A percentile compares a stretch with the other conserved stretches of the same genome.
Evolutionary conservation across 2,329 filamentous ascomycete species (phyloP).

Genomic region (Venturia asperata): DNA sequence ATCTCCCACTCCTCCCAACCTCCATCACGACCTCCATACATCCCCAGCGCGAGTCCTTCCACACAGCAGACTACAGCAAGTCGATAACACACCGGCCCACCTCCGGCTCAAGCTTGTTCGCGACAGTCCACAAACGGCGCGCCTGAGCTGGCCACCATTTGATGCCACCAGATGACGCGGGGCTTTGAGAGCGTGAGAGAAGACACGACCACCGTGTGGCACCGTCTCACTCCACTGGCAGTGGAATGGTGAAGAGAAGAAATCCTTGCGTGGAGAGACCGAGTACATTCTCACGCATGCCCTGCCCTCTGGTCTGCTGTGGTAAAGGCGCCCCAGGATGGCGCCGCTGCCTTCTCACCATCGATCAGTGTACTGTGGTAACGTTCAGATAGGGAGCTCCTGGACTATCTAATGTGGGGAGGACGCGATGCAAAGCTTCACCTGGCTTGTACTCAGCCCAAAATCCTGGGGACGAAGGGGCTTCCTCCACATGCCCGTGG

Average conservation of each 20-base stretch:
- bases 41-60: neutral
- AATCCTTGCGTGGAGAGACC: neutral
- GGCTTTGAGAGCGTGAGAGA: neutral
- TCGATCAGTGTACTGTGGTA: neutral
- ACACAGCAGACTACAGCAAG: neutral
- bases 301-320: neutral
- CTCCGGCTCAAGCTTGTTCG: neutral
- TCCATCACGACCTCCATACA: neutral
- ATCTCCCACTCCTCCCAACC: too few relatives aligned
- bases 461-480: neutral
- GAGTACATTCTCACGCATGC: neutral
- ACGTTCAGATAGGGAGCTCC: neutral
- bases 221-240: neutral
- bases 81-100: neutral
- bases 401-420: neutral
- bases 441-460: neutral
- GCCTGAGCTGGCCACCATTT: neutral
- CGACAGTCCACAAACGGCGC: neutral
- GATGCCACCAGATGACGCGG: neutral
- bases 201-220: neutral
- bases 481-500: neutral
- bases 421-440: slow-evolving; percentile 3
- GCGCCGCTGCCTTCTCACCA: too few relatives aligned
- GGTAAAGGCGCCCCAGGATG: too few relatives aligned
- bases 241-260: neutral